These are phyloP conservation scores for Elsinoe ampelina DNA, from an alignment of 2,329 filamentous ascomycete genomes.

Conservation along the genomic window DNA sequence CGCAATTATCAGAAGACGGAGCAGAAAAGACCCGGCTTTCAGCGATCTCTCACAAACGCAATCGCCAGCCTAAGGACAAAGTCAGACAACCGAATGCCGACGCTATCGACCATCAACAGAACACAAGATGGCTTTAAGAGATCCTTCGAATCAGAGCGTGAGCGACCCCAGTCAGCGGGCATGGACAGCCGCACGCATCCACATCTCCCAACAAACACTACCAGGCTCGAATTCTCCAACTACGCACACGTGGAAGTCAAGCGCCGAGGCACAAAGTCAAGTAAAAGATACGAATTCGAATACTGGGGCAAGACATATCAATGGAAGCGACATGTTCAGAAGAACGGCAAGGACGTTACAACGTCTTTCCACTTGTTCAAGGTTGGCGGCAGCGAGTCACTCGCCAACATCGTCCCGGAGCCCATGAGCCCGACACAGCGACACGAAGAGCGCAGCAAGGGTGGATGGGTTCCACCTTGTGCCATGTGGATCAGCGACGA, in stretches of 20 bases:
- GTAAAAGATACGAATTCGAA: constrained; percentile 79
- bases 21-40: constrained; percentile 43
- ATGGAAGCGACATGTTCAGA: constrained; percentile 68
- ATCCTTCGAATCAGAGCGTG: constrained; percentile 32
- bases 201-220: constrained; percentile 58
- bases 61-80: constrained; percentile 48
- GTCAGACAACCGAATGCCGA: constrained; percentile 40
- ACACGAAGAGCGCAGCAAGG: constrained; percentile 62
- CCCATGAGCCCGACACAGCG: constrained; percentile 62
- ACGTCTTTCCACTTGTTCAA: constrained; percentile 74
- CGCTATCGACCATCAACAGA: constrained; percentile 39
- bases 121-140: constrained; percentile 44
- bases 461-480: constrained; percentile 83
- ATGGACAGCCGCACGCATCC: constrained; percentile 31
- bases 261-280: constrained; percentile 54
- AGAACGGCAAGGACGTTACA: constrained; percentile 52
- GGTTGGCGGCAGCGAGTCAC: constrained; percentile 51
- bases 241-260: constrained; percentile 85
- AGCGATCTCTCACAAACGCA: constrained; percentile 52
- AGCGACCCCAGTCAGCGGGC: constrained; percentile 27
- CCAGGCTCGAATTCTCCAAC: constrained; percentile 92
- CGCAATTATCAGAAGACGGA: constrained; percentile 55
- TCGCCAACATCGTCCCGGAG: constrained; percentile 82
- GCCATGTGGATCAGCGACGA: constrained; percentile 83
- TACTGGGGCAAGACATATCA: constrained; percentile 84